Conservation (phyloP, 495 filamentous ascomycete genomes). For the Lasiosphaeriaceae sp. region DNA sequence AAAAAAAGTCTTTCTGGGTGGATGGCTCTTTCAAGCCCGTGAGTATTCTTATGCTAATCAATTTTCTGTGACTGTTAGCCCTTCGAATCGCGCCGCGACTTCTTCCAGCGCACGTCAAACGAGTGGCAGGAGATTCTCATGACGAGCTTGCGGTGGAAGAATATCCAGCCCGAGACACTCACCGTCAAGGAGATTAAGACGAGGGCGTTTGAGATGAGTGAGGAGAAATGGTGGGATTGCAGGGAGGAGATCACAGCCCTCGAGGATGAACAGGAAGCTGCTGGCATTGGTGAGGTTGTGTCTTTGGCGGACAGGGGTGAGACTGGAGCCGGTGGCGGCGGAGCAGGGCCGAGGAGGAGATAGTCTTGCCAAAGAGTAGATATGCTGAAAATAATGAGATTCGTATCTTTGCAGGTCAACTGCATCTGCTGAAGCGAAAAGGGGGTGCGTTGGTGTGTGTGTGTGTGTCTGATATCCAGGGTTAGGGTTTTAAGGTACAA, state of each 20-base stretch:
- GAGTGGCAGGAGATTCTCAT: constrained; percentile 87
- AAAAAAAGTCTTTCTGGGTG: too few relatives aligned
- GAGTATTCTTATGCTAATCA: too few relatives aligned
- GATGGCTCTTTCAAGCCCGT: background rate
- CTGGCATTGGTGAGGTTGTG: constrained; percentile 92
- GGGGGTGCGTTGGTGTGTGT: too few relatives aligned
- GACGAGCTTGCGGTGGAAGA: constrained; percentile 58
- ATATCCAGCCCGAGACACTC: constrained; percentile 54
- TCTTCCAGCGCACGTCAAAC: constrained; percentile 81
- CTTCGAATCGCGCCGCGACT: constrained; percentile 88
- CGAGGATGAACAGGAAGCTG: constrained; percentile 94
- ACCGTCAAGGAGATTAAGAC: constrained; percentile 88
- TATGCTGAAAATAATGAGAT: too few relatives aligned
- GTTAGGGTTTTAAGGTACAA: background rate
- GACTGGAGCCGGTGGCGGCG: constrained; percentile 47
- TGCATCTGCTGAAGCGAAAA: too few relatives aligned
- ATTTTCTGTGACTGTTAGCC: too few relatives aligned
- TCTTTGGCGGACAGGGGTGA: constrained; percentile 69
- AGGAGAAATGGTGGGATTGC: constrained; percentile 98
- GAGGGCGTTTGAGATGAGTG: constrained; percentile 79
- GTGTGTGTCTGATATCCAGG: background rate
- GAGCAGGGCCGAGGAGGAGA: constrained; percentile 33
- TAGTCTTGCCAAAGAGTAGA: background rate
- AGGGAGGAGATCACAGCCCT: constrained; percentile 88
- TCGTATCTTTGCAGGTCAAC: too few relatives aligned